Evolutionary conservation across 139 green algal genomes (phyloP).

Genomic region (Micractinium sp.): DNA sequence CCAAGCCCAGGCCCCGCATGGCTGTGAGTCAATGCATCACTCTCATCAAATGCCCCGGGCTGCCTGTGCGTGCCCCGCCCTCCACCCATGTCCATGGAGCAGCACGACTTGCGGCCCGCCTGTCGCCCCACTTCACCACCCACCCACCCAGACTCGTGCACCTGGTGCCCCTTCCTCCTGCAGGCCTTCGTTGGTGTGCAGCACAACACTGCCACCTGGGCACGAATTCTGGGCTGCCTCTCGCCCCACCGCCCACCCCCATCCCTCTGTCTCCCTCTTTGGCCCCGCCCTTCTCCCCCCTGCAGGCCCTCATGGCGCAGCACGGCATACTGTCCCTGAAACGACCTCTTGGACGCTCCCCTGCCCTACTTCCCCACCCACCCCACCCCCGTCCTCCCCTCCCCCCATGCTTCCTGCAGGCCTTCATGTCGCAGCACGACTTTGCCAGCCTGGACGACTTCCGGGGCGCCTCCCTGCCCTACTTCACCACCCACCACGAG

Average conservation of each 20-base stretch:
- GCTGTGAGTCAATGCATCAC: too few relatives aligned
- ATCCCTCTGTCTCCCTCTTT: too few relatives aligned
- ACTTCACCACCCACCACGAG: slow-evolving; percentile 96
- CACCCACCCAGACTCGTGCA: too few relatives aligned
- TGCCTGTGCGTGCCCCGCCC: too few relatives aligned
- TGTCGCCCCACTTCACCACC: slow-evolving; percentile 96
- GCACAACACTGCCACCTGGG: too few relatives aligned
- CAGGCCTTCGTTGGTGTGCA: too few relatives aligned
- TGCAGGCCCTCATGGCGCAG: not conserved
- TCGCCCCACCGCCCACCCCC: slow-evolving; percentile 93
- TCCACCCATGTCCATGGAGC: slow-evolving; percentile 64
- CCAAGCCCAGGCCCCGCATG: too few relatives aligned
- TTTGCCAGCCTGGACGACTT: slow-evolving; percentile 91
- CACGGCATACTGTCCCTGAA: not conserved
- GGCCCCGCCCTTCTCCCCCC: too few relatives aligned
- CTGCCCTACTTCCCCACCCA: not conserved
- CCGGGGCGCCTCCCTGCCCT: slow-evolving; percentile 81
- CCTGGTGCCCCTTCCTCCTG: too few relatives aligned
- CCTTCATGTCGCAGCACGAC: slow-evolving; percentile 81
- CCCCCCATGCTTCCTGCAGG: slow-evolving; percentile 29
- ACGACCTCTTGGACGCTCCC: not conserved
- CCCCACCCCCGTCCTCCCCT: not conserved
- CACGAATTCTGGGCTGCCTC: slow-evolving; percentile 88
- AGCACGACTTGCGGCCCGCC: slow-evolving; percentile 86
- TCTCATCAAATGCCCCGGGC: not conserved